Conservation (phyloP, 257 asterid genomes). For the Fraxinus quadrangulata region DNA sequence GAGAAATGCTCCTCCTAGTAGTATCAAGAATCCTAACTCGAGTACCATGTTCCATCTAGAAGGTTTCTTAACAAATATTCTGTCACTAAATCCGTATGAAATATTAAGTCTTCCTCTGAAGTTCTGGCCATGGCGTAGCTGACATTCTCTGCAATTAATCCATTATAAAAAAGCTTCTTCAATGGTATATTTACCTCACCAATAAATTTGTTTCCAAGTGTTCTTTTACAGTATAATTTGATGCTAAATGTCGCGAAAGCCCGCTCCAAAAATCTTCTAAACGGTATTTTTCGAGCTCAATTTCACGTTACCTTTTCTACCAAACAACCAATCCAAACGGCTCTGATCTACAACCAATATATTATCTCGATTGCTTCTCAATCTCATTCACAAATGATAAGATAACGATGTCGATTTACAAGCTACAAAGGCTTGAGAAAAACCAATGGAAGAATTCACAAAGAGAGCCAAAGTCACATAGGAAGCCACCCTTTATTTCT, state of each 20-base stretch:
- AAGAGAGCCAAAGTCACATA: too few relatives aligned
- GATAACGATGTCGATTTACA: too few relatives aligned
- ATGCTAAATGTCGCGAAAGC: background rate
- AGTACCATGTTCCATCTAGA: background rate
- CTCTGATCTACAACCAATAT: too few relatives aligned
- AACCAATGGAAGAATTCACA: too few relatives aligned
- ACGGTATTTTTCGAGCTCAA: too few relatives aligned
- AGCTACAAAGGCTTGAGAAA: too few relatives aligned
- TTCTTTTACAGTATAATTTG: background rate
- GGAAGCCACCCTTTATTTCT: too few relatives aligned
- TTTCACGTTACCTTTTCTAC: too few relatives aligned
- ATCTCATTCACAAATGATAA: too few relatives aligned
- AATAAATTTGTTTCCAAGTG: background rate
- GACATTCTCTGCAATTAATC: background rate
- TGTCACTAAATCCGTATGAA: conserved; percentile 15
- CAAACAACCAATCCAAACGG: too few relatives aligned
- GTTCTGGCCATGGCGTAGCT: background rate
- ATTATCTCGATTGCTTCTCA: too few relatives aligned
- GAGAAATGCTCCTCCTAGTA: conserved; percentile 4
- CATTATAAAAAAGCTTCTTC: background rate
- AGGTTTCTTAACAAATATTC: background rate
- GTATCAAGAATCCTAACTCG: background rate
- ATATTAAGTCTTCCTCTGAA: background rate
- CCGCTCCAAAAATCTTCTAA: too few relatives aligned
- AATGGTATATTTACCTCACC: conserved; percentile 9